Percentiles rank a stretch among this genome's conserved stretches.
These are phyloP conservation scores for Fusarium xyrophilum DNA, from an alignment of 2,329 filamentous ascomycete genomes.

Conservation along the genomic window DNA sequence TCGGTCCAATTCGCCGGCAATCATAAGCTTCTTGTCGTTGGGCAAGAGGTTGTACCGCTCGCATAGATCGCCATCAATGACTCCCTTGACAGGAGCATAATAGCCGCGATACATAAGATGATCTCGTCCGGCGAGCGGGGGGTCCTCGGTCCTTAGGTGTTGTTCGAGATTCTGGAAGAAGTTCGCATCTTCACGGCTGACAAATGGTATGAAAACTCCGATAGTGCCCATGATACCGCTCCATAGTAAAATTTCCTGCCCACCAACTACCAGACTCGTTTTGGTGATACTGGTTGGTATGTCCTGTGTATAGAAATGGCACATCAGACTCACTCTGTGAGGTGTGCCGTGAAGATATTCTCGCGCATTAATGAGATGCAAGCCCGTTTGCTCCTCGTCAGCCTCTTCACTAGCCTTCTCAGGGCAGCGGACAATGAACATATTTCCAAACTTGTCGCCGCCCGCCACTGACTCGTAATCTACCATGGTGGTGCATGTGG, in stretches of 20 bases:
- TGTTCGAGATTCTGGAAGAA: slow-evolving; percentile 96
- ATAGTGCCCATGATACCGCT: slow-evolving; percentile 93
- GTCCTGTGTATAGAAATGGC: slow-evolving; percentile 90
- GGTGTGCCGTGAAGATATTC: slow-evolving; percentile 89
- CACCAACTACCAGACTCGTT: slow-evolving; percentile 87
- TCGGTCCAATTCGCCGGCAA: slow-evolving; percentile 90
- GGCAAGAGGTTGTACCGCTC: slow-evolving; percentile 86
- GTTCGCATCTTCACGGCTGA: slow-evolving; percentile 90
- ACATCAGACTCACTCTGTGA: slow-evolving; percentile 82
- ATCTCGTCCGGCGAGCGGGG: slow-evolving; percentile 88
- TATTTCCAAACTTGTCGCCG: slow-evolving; percentile 96
- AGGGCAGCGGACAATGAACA: slow-evolving; percentile 91
- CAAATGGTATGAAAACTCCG: slow-evolving; percentile 90
- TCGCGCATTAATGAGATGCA: slow-evolving; percentile 89
- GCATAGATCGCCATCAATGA: slow-evolving; percentile 96
- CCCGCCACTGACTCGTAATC: slow-evolving; percentile 97
- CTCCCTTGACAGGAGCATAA: slow-evolving; percentile 94
- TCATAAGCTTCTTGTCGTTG: slow-evolving; percentile 92
- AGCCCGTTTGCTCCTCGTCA: slow-evolving; percentile 88
- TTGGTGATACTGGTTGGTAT: slow-evolving; percentile 91
- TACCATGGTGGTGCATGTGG: slow-evolving; percentile 88
- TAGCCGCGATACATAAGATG: slow-evolving; percentile 96
- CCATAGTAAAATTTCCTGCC: slow-evolving; percentile 91
- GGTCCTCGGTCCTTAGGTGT: slow-evolving; percentile 84
- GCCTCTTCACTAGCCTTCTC: slow-evolving; percentile 85